These are phyloP conservation scores for Beauveria medogensis DNA, from an alignment of 2,329 filamentous ascomycete species.

Conservation along the genomic window DNA sequence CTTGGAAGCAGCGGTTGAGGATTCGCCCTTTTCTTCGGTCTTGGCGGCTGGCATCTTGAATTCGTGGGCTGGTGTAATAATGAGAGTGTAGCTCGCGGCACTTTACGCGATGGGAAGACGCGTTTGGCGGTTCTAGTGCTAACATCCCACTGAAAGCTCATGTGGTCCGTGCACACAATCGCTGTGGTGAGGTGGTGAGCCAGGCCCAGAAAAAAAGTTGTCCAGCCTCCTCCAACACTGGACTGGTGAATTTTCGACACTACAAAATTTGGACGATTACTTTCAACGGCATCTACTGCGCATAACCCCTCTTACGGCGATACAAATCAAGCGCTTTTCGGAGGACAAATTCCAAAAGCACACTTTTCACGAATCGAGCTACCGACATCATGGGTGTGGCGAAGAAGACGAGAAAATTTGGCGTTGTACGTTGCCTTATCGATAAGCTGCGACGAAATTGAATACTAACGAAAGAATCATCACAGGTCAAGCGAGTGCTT, in stretches of 20 bases:
- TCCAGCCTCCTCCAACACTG: slow-evolving; percentile 9
- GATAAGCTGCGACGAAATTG: slow-evolving; percentile 17
- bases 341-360: not conserved
- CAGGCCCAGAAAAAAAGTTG: slow-evolving; percentile 23
- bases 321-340: not conserved
- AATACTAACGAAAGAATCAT: slow-evolving; percentile 1
- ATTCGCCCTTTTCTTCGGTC: slow-evolving; percentile 48
- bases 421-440: slow-evolving; percentile 38
- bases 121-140: slow-evolving; percentile 18
- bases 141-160: not conserved
- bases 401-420: slow-evolving; percentile 91
- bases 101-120: slow-evolving; percentile 31
- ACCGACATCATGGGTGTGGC: slow-evolving; percentile 64
- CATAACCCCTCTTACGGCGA: not conserved
- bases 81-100: slow-evolving; percentile 17
- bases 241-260: slow-evolving; percentile 9
- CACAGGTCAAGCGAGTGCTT: slow-evolving; percentile 70
- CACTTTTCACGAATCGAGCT: not conserved
- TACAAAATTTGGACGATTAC: slow-evolving; percentile 2
- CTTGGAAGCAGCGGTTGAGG: slow-evolving; percentile 51
- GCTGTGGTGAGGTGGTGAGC: not conserved
- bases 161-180: slow-evolving; percentile 21
- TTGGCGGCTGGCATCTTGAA: slow-evolving; percentile 41
- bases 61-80: slow-evolving; percentile 15
- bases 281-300: not conserved